Evolutionary conservation across 108 stramenopile genomes (phyloP).

Genomic region (Nannochloropsis gaditana): DNA sequence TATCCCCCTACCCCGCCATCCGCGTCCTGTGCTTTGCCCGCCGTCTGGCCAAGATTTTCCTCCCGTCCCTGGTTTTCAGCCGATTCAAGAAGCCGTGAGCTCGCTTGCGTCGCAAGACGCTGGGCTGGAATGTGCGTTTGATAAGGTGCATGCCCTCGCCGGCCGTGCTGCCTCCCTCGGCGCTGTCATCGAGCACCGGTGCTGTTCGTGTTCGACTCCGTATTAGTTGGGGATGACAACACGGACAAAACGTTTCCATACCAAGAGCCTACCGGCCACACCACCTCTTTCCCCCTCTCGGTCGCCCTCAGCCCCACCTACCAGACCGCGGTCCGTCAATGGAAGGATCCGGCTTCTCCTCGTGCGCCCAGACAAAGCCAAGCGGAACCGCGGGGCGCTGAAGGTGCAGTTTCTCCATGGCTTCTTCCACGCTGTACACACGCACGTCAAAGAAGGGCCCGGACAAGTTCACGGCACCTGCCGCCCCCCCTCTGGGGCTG

Average conservation of each 20-base stretch:
- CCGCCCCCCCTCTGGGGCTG: background rate
- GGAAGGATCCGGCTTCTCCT: slow-evolving; percentile 5
- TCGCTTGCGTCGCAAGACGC: background rate
- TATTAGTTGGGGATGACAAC: background rate
- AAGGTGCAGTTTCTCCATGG: slow-evolving; percentile 7
- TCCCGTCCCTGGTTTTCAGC: background rate
- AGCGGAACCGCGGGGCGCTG: background rate
- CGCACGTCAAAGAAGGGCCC: slow-evolving; percentile 12
- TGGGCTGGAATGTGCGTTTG: background rate
- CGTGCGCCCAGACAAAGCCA: background rate
- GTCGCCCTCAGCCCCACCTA: background rate
- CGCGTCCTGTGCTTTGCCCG: background rate
- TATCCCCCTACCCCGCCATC: background rate
- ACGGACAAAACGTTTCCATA: background rate
- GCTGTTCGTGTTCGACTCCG: background rate
- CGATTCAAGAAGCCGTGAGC: slow-evolving; percentile 12
- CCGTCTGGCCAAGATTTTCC: background rate
- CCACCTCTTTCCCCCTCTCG: background rate
- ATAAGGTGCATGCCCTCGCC: background rate
- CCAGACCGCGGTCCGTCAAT: background rate
- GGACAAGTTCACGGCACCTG: background rate
- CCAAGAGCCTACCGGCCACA: background rate
- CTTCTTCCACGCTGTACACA: background rate
- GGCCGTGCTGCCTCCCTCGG: background rate
- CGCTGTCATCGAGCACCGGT: background rate